These are phyloP conservation scores for Candida xiaguanensis DNA, from an alignment of 805 yeast genomes.

Conservation along the genomic window DNA sequence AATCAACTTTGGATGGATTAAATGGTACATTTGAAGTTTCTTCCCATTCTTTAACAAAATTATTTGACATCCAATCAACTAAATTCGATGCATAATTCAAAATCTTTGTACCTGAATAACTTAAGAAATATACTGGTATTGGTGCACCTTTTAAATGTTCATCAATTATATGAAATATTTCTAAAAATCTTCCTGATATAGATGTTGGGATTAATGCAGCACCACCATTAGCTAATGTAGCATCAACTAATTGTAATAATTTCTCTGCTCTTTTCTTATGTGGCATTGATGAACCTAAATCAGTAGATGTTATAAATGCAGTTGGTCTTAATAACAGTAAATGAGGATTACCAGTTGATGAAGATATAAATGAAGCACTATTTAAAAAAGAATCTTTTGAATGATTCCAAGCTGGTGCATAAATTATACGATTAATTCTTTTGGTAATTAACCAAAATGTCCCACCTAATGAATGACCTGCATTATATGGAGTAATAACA, in stretches of 20 bases:
- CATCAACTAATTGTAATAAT: conserved; percentile 59
- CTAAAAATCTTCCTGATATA: conserved; percentile 76
- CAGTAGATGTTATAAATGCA: conserved; percentile 71
- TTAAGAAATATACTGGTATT: conserved; percentile 71
- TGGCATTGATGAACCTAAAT: conserved; percentile 60
- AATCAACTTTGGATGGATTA: conserved; percentile 61
- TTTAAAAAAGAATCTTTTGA: conserved; percentile 81
- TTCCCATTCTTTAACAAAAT: conserved; percentile 86
- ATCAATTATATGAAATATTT: conserved; percentile 71
- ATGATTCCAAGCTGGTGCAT: conserved; percentile 95
- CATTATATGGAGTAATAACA: conserved; percentile 74
- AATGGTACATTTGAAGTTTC: conserved; percentile 52
- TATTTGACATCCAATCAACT: conserved; percentile 93
- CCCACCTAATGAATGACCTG: conserved; percentile 95
- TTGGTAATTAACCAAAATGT: conserved; percentile 78
- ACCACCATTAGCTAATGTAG: conserved; percentile 70
- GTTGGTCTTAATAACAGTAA: conserved; percentile 72
- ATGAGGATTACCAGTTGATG: conserved; percentile 54
- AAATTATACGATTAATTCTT: conserved; percentile 74
- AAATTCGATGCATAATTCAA: conserved; percentile 81
- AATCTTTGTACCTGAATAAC: conserved; percentile 75
- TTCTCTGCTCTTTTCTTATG: conserved; percentile 62
- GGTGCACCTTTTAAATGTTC: conserved; percentile 54
- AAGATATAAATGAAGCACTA: conserved; percentile 27
- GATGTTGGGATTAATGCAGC: conserved; percentile 81